A percentile compares a stretch with the other conserved stretches of the same genome.
phyloP scores from a whole-genome alignment of 805 yeast genomes.

The Candida krabiensis region DNA sequence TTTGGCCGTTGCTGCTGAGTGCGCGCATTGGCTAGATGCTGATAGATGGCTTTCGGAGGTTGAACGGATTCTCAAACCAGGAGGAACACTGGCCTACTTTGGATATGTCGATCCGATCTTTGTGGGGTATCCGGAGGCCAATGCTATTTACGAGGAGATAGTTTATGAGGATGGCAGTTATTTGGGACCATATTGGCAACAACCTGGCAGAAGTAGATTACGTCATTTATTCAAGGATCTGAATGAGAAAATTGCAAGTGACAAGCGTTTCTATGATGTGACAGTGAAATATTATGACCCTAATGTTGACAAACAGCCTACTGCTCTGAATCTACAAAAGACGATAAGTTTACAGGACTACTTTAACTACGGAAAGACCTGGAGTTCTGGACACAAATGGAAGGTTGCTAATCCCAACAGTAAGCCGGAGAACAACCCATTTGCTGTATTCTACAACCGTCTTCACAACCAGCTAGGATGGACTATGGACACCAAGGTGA shows the following conservation, averaged over 20 bases:
- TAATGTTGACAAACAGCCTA: slow-evolving; percentile 9
- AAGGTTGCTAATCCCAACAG: slow-evolving; percentile 34
- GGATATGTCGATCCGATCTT: slow-evolving; percentile 73
- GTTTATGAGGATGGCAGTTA: slow-evolving; percentile 42
- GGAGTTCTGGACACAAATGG: slow-evolving; percentile 69
- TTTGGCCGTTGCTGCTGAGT: slow-evolving; percentile 76
- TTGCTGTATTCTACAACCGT: slow-evolving; percentile 34
- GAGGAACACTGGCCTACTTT: slow-evolving; percentile 66
- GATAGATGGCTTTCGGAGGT: slow-evolving; percentile 31
- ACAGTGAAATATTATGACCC: slow-evolving; percentile 33
- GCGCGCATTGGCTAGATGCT: slow-evolving; percentile 74
- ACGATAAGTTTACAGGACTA: slow-evolving; percentile 46
- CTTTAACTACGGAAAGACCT: slow-evolving; percentile 59
- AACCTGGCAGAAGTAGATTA: slow-evolving; percentile 69
- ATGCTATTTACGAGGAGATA: slow-evolving; percentile 45
- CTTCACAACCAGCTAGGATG: slow-evolving; percentile 46
- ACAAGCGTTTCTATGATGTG: slow-evolving; percentile 28
- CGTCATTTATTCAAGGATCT: slow-evolving; percentile 44
- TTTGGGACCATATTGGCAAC: slow-evolving; percentile 80
- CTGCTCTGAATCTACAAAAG: slow-evolving; percentile 35
- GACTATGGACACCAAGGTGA: slow-evolving; percentile 40
- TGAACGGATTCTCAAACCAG: slow-evolving; percentile 36
- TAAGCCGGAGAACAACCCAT: slow-evolving; percentile 31
- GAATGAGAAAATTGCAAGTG: slow-evolving; percentile 39
- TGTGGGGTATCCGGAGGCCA: slow-evolving; percentile 52